phyloP scores from a whole-genome alignment of 768 basidiomycete genomes.

The Russula earlei region DNA sequence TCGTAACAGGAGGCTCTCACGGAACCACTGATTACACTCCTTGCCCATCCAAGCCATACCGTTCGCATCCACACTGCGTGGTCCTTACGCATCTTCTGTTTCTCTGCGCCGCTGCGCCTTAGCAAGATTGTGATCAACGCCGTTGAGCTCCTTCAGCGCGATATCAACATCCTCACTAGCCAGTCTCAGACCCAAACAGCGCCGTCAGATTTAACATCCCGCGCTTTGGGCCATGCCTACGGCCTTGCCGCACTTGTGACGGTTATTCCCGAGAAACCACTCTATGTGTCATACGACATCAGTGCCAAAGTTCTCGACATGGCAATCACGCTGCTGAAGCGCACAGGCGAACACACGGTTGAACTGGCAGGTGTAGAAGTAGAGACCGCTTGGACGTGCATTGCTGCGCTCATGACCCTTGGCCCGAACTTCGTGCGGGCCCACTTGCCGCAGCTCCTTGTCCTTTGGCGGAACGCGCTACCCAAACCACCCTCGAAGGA shows the following conservation, averaged over 20 bases:
- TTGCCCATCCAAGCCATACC: slow-evolving; percentile 79
- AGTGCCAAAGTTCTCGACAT: slow-evolving; percentile 86
- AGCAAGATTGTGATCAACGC: slow-evolving; percentile 70
- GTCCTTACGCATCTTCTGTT: slow-evolving; percentile 85
- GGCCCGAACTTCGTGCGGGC: slow-evolving; percentile 91
- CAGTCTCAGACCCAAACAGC: slow-evolving; percentile 46
- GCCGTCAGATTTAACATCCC: slow-evolving; percentile 56
- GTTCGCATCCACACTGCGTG: slow-evolving; percentile 83
- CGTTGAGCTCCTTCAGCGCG: slow-evolving; percentile 75
- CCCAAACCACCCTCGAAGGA: slow-evolving; percentile 94
- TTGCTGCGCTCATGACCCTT: slow-evolving; percentile 83
- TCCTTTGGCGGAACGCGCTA: slow-evolving; percentile 94
- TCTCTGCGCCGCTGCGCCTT: slow-evolving; percentile 76
- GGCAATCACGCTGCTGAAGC: slow-evolving; percentile 82
- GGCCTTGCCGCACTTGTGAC: slow-evolving; percentile 83
- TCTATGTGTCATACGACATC: slow-evolving; percentile 93
- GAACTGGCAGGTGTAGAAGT: slow-evolving; percentile 74
- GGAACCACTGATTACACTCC: slow-evolving; percentile 76
- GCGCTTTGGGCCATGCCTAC: slow-evolving; percentile 81
- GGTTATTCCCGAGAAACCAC: slow-evolving; percentile 74
- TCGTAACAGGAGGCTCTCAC: slow-evolving; percentile 55
- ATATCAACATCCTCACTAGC: slow-evolving; percentile 54
- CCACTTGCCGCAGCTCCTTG: slow-evolving; percentile 87
- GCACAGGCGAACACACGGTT: slow-evolving; percentile 85
- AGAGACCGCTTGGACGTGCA: slow-evolving; percentile 89